Evolutionary conservation across 129 eudicot genomes (phyloP).

Genomic region (Centrapalus pauciflorus): DNA sequence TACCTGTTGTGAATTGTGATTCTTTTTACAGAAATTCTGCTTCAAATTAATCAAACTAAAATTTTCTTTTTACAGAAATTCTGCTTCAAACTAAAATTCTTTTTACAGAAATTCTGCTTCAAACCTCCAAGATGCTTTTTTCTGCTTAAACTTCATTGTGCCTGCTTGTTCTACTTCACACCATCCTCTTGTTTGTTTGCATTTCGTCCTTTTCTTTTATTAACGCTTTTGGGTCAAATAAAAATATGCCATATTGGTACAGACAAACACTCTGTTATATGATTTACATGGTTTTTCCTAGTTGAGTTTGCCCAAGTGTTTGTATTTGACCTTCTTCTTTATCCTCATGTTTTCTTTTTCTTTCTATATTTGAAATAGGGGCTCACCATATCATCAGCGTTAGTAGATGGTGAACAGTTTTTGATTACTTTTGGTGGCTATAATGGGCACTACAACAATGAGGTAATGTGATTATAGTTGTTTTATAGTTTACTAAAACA

Average conservation of each 20-base stretch:
- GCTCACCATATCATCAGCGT: constrained; percentile 61
- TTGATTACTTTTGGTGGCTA: constrained; percentile 96
- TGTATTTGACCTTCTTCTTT: neutral
- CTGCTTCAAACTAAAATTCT: too few species aligned
- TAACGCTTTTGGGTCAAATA: neutral
- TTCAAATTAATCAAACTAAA: neutral
- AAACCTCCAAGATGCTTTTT: neutral
- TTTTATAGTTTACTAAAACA: neutral
- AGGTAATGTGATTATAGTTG: constrained; percentile 47
- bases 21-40: neutral
- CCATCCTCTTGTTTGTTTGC: neutral
- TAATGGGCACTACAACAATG: constrained; percentile 85
- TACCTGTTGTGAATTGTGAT: neutral
- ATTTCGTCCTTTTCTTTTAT: neutral
- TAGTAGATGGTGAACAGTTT: constrained; percentile 51
- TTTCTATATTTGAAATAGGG: constrained; percentile 53
- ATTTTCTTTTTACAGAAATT: too few species aligned
- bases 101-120: too few species aligned
- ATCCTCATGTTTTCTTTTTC: neutral
- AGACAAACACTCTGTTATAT: neutral
- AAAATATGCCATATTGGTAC: neutral
- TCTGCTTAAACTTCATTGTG: neutral
- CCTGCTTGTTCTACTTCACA: neutral
- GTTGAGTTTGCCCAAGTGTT: neutral
- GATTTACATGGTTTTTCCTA: neutral